Percentiles rank a stretch among this genome's conserved stretches.
These are phyloP conservation scores for Elaeis guineensis DNA, from an alignment of 176 grass and related monocot genomes.

Conservation along the genomic window DNA sequence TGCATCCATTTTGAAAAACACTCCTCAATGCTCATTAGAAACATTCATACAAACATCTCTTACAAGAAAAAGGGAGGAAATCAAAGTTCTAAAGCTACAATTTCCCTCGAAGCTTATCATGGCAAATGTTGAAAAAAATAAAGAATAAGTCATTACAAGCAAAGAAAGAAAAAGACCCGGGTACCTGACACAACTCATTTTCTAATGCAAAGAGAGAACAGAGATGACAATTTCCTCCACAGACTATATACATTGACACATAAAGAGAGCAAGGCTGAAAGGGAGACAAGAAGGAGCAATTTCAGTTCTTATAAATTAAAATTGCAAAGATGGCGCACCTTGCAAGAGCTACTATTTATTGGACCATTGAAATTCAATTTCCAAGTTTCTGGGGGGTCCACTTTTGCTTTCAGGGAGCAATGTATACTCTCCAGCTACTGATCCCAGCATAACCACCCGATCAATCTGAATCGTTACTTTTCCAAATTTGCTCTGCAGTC, in stretches of 20 bases:
- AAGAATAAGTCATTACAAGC: constrained; percentile 46
- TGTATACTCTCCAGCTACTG: constrained; percentile 86
- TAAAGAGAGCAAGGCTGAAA: constrained; percentile 7
- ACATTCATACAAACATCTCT: no score
- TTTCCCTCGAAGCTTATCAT: no score
- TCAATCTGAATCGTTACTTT: constrained; percentile 98
- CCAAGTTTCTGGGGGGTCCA: constrained; percentile 76
- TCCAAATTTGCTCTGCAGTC: constrained; percentile 82
- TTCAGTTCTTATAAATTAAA: constrained; percentile 29
- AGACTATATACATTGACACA: constrained; percentile 61
- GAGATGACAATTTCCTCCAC: constrained; percentile 37
- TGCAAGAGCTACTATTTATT: constrained; percentile 64
- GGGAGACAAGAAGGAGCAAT: constrained; percentile 23
- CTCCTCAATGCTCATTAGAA: no score
- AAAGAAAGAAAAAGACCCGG: constrained; percentile 27
- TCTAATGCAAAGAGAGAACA: constrained; percentile 13
- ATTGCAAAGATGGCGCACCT: constrained; percentile 29
- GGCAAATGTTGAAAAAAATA: constrained; percentile 14
- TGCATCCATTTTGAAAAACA: no score
- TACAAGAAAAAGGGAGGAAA: no score
- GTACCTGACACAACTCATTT: constrained; percentile 32
- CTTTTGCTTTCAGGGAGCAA: constrained; percentile 96
- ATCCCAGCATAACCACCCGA: constrained; percentile 96
- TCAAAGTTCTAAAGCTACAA: no score
- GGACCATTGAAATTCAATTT: constrained; percentile 99